Evolutionary conservation across 2,329 filamentous ascomycete genomes (phyloP), one percentile per base, ranked within the genome.

Genomic region (Tricladium varicosporioides): DNA sequence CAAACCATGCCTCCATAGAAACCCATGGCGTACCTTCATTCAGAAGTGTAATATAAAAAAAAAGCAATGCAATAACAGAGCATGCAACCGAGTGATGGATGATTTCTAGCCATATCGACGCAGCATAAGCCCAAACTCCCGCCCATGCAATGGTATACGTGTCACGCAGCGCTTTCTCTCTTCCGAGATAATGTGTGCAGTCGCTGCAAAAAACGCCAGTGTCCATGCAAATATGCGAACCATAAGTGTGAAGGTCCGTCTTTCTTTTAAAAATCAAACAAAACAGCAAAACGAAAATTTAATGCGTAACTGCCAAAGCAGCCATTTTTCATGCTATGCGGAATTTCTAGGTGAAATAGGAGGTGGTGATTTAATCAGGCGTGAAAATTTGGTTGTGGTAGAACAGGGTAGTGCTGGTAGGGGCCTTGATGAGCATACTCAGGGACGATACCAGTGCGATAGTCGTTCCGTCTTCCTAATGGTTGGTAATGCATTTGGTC

Each of bases 401-500:
- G 61, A 46, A 65, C 58, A 18, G 69, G 67, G 59, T 65, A 70
- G 27, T 64, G 61, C 42, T 65, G 60, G 32, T 61, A 63, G 5
- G 58, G 47, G 18, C 55, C 49, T 36, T 66, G 60, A 36, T 59
- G 49, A 40, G 57, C 36, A 32, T 70, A 87, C 63, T 87, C 84
- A 15, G 89, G 89, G 4, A 92, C 82, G 16, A 90, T 81, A 10
- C 89, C 89, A 0, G 86, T 83, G 40, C 86, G 84, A 56, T 89
- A 77, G 44, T 88, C 84, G 57, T 85, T 79, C 32, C 84, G 78
- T 68, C 88, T 85, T 8, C 89, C 88, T 4, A 93, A 74, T 8
- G 89, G 88, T 63, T 92, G 87, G 69, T 94, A 90, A 71, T 93
- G 88, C 87, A 95, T 92, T 52, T 88, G 85, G 48, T 81, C 75